Evolutionary conservation across 106 monocot genomes (phyloP).

Genomic region (Platanthera guangdongensis): DNA sequence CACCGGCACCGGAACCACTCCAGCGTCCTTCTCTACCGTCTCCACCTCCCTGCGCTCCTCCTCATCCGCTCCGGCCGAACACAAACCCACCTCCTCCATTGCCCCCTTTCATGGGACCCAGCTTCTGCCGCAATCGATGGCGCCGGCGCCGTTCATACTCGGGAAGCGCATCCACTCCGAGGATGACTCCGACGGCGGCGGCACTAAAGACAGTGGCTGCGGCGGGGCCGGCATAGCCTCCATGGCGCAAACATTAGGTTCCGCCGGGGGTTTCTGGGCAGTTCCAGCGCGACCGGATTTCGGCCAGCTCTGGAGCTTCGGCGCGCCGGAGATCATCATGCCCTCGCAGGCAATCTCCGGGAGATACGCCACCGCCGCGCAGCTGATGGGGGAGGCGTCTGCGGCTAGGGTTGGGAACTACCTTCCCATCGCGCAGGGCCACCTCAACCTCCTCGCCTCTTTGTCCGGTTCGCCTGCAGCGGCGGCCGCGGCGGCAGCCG

Average conservation of each 20-base stretch:
- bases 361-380: slow-evolving; percentile 11
- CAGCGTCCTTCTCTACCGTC: slow-evolving; percentile 26
- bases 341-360: background rate
- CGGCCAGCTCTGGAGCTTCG: slow-evolving; percentile 56
- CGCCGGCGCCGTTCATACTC: slow-evolving; percentile 36
- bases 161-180: slow-evolving; percentile 41
- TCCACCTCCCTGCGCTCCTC: slow-evolving; percentile 24
- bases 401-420: slow-evolving; percentile 58
- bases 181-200: slow-evolving; percentile 11
- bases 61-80: slow-evolving; percentile 53
- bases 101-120: slow-evolving; percentile 24
- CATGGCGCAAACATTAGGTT: background rate
- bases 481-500: slow-evolving; percentile 8
- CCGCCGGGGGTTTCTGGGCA: slow-evolving; percentile 38
- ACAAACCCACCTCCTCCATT: slow-evolving; percentile 29
- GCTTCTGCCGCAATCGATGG: slow-evolving; percentile 7
- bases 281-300: slow-evolving; percentile 30
- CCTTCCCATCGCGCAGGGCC: slow-evolving; percentile 41
- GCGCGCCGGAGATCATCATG: slow-evolving; percentile 23
- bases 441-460: slow-evolving; percentile 45
- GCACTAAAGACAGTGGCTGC: background rate
- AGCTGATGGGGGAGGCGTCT: slow-evolving; percentile 39
- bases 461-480: slow-evolving; percentile 23
- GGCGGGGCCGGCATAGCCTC: background rate
- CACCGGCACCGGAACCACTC: slow-evolving; percentile 38